Conservation (phyloP, 2,329 filamentous ascomycete genomes). For the Ambrosiella beaveri region DNA sequence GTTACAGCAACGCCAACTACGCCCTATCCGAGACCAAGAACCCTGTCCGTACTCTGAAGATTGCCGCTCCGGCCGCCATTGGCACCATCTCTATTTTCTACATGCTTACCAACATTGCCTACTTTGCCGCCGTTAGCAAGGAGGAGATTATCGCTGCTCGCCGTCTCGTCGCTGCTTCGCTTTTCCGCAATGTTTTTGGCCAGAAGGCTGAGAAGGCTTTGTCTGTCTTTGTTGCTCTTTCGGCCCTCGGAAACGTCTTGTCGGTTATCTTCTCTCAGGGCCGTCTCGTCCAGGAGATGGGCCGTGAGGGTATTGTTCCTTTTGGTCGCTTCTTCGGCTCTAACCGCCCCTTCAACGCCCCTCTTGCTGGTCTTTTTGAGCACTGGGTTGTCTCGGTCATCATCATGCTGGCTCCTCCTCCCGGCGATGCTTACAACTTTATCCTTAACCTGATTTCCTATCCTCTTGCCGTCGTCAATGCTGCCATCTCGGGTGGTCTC, state of each 20-base stretch:
- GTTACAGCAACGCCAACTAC: slow-evolving; percentile 53
- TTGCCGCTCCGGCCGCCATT: slow-evolving; percentile 45
- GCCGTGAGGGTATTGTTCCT: slow-evolving; percentile 48
- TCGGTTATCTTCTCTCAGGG: slow-evolving; percentile 53
- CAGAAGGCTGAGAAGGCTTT: slow-evolving; percentile 37
- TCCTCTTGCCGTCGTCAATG: slow-evolving; percentile 40
- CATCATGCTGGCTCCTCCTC: slow-evolving; percentile 49
- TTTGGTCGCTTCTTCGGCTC: slow-evolving; percentile 45
- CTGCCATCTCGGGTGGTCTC: slow-evolving; percentile 35
- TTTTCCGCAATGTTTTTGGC: slow-evolving; percentile 41
- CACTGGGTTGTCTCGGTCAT: slow-evolving; percentile 48
- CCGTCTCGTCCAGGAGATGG: slow-evolving; percentile 47
- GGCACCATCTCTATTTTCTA: slow-evolving; percentile 42
- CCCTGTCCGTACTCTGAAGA: slow-evolving; percentile 45
- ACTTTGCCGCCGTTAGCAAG: slow-evolving; percentile 42
- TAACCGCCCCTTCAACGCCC: slow-evolving; percentile 46
- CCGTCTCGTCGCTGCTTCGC: slow-evolving; percentile 34
- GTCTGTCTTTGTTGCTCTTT: slow-evolving; percentile 49
- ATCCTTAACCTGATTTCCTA: slow-evolving; percentile 47
- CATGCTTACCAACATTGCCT: slow-evolving; percentile 50
- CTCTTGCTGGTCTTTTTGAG: slow-evolving; percentile 42
- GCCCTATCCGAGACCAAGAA: slow-evolving; percentile 47
- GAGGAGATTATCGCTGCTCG: slow-evolving; percentile 34
- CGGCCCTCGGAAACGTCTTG: slow-evolving; percentile 50
- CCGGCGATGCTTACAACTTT: slow-evolving; percentile 50